phyloP scores from a whole-genome alignment of 192 early-diverging fungal genomes.

The Backusella luteola region DNA sequence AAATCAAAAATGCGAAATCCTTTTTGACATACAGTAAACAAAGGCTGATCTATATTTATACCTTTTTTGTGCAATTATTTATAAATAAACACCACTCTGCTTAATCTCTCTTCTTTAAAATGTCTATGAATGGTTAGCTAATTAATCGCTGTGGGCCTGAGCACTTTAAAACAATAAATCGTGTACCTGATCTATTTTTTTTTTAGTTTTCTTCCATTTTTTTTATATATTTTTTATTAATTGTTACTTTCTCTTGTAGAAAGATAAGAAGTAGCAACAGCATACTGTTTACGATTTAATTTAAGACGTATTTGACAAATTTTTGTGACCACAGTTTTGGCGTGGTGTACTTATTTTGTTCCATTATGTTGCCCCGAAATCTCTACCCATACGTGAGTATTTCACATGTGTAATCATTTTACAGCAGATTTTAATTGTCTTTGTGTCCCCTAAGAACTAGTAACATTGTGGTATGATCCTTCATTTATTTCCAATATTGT shows the following conservation, averaged over 20 bases:
- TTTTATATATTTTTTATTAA: background rate
- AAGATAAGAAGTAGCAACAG: background rate
- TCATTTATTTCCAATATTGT: constrained; percentile 2
- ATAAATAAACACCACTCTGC: background rate
- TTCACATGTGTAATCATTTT: background rate
- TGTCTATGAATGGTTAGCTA: background rate
- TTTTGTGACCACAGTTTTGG: background rate
- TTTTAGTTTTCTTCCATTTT: background rate
- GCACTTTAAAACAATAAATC: background rate
- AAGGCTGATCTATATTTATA: background rate
- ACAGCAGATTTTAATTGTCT: background rate
- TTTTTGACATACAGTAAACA: background rate
- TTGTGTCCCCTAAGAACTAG: background rate
- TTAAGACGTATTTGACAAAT: background rate
- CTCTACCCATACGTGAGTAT: background rate
- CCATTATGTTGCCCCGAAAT: background rate
- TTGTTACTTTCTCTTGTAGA: background rate
- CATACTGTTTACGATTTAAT: background rate
- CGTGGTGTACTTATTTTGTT: background rate
- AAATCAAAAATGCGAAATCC: background rate
- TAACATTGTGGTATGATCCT: constrained; percentile 2
- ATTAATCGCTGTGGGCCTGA: background rate
- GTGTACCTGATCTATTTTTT: background rate
- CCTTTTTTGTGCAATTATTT: background rate
- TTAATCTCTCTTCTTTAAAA: background rate